Base-by-base conservation (phyloP, 306 rosid species). In the Carpinus viminea region DNA sequence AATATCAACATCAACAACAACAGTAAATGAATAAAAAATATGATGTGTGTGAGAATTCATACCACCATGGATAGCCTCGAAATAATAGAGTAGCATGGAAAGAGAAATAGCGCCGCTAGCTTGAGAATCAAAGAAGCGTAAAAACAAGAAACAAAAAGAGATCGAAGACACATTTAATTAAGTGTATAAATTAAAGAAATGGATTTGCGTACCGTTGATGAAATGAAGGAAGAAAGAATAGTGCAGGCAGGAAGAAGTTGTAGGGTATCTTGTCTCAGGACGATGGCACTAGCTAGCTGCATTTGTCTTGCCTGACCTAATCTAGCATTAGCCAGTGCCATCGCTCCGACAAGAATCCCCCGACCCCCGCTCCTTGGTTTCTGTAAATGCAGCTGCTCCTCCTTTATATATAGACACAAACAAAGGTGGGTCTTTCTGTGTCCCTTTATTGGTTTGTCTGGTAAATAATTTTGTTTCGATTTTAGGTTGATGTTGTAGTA, bases 121-220 rank as follows among this genome's bases (percentile, higher is more conserved):
- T 31, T 2, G 34, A 31, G 34, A 31, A 31, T 31, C 34, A 50
- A 5, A 38, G 48, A 66, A 66, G 71, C 38, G 36, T 11, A 65
- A 18, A 24, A 65, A 65, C 69, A 31, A 64, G 70, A 31, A 65
- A 17, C 48, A 65, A 65, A 65, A 65, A 36, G 50, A 41, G 47
- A 31, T 31, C 3, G 34, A 43, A 36, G 1, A 34, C 20, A 64
- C 17, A 31, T 34, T 15, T 3, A 64, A 61, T 7, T 24, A 24
- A 24, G 26, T 38, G 38, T 15, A 17, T 4, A n/a, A 5, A 18
- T 12, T 7, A 17, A 64, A 34, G 43, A 16, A 34, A 64, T 7
- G 70, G 70, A 64, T 45, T 13, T 64, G 3, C 70, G 12, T 64
- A 64, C 70, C 20, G 20, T 64, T 64, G 41, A 34, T 16, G 45